Evolutionary conservation across 805 yeast genomes (phyloP).

Genomic region (Candida parachauliodes): DNA sequence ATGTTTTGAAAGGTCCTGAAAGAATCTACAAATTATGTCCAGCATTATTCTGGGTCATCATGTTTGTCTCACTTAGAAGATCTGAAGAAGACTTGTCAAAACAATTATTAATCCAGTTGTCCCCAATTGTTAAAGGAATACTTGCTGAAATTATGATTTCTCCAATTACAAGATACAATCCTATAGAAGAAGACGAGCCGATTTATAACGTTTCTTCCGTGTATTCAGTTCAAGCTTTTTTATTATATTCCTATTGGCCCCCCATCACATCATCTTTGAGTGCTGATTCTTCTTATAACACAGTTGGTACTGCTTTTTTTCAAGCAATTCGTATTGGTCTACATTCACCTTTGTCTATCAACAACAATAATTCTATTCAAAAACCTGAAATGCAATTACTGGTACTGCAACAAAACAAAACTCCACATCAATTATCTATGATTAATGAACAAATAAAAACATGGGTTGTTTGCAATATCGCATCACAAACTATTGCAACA

Average conservation of each 20-base stretch:
- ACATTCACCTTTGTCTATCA: constrained; percentile 50
- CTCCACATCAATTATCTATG: constrained; percentile 42
- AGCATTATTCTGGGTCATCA: constrained; percentile 88
- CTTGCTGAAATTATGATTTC: constrained; percentile 85
- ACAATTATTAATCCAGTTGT: constrained; percentile 53
- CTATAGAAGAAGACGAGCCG: constrained; percentile 76
- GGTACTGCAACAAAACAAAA: constrained; percentile 21
- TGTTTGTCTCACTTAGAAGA: constrained; percentile 79
- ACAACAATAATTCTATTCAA: not conserved
- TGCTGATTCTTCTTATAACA: constrained; percentile 95
- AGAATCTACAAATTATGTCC: constrained; percentile 76
- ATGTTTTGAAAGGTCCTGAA: constrained; percentile 78
- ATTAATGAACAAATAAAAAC: constrained; percentile 79
- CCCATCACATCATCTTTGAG: constrained; percentile 90
- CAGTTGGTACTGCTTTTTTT: constrained; percentile 87
- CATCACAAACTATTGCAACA: constrained; percentile 84
- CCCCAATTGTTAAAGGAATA: constrained; percentile 69
- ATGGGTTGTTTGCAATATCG: constrained; percentile 91
- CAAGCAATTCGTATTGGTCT: constrained; percentile 91
- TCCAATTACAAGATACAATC: constrained; percentile 82
- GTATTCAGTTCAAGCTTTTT: constrained; percentile 88
- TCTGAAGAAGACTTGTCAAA: constrained; percentile 33
- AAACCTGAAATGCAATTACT: constrained; percentile 40
- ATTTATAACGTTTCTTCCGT: constrained; percentile 85
- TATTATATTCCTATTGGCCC: constrained; percentile 91